These are phyloP conservation scores for Bretziella fagacearum DNA, from an alignment of 2,329 filamentous ascomycete genomes.

Conservation along the genomic window DNA sequence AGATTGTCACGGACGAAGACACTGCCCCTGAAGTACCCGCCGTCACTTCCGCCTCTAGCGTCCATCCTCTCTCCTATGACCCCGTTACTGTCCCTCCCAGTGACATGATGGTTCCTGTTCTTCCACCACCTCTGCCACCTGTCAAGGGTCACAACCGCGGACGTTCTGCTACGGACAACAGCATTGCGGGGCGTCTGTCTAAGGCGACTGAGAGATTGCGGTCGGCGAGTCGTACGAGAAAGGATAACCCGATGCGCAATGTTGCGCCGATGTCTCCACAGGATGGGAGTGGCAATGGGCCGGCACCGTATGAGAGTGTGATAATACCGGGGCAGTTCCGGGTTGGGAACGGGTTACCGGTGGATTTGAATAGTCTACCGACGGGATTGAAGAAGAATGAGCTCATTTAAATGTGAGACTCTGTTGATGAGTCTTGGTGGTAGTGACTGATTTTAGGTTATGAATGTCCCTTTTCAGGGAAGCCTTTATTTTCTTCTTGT, in stretches of 20 bases:
- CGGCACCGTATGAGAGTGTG: conserved; percentile 28
- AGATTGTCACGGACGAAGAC: conserved; percentile 50
- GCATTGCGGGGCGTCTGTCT: conserved; percentile 34
- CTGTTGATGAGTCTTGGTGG: no score
- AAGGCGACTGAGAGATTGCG: conserved; percentile 44
- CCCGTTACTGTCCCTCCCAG: conserved; percentile 23
- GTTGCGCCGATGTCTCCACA: conserved; percentile 22
- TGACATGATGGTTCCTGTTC: conserved; percentile 29
- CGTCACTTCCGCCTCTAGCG: not conserved
- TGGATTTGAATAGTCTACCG: conserved; percentile 24
- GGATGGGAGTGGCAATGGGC: conserved; percentile 18
- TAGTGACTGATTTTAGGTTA: not conserved
- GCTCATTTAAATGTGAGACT: conserved; percentile 32
- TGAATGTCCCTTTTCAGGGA: conserved; percentile 12
- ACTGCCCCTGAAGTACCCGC: conserved; percentile 12
- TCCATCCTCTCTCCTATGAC: conserved; percentile 12
- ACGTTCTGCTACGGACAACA: conserved; percentile 35
- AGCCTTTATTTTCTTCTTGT: conserved; percentile 5
- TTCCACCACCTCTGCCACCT: conserved; percentile 29
- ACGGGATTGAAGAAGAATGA: conserved; percentile 38
- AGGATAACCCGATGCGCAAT: conserved; percentile 24
- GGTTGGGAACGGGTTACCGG: not conserved
- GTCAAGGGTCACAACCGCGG: conserved; percentile 36
- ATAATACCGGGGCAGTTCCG: conserved; percentile 17
- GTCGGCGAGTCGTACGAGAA: conserved; percentile 39